phyloP scores from a whole-genome alignment of 1,139 yeast species.

The Lodderomyces margitis region DNA sequence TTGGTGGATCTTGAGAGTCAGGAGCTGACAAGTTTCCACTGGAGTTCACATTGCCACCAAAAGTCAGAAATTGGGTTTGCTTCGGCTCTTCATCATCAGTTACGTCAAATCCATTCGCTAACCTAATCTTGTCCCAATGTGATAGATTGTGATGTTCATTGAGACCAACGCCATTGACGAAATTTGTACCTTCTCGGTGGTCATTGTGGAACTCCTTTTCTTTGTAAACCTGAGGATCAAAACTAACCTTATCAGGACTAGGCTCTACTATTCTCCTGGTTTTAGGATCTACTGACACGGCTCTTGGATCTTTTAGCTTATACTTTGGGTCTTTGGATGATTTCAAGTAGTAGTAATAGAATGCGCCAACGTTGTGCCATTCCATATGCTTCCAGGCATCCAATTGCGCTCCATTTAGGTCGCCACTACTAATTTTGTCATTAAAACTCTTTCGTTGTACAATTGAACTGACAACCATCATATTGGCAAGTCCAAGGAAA shows the following conservation, averaged over 20 bases:
- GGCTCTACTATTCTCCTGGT: not conserved
- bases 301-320: slow-evolving; percentile 15
- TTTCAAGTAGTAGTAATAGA: slow-evolving; percentile 34
- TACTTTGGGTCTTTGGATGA: slow-evolving; percentile 34
- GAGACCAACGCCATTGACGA: slow-evolving; percentile 2
- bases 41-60: not conserved
- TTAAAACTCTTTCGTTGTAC: slow-evolving; percentile 24
- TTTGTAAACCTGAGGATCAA: slow-evolving; percentile 9
- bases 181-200: not conserved
- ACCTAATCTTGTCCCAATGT: slow-evolving; percentile 31
- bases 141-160: slow-evolving; percentile 9
- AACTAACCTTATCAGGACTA: slow-evolving; percentile 6
- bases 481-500: slow-evolving; percentile 27
- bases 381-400: slow-evolving; percentile 42
- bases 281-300: slow-evolving; percentile 3
- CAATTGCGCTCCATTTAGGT: slow-evolving; percentile 11
- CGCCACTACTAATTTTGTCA: slow-evolving; percentile 9
- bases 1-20: not conserved
- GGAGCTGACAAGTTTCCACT: not conserved
- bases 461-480: slow-evolving; percentile 25
- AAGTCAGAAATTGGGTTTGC: not conserved
- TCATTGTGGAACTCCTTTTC: slow-evolving; percentile 3
- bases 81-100: not conserved
- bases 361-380: slow-evolving; percentile 34
- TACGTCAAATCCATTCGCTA: slow-evolving; percentile 23